Percentiles rank a stretch among this genome's conserved stretches.
Evolutionary conservation across 495 filamentous ascomycete species (phyloP).

Genomic region (Penicillium odoratum): DNA sequence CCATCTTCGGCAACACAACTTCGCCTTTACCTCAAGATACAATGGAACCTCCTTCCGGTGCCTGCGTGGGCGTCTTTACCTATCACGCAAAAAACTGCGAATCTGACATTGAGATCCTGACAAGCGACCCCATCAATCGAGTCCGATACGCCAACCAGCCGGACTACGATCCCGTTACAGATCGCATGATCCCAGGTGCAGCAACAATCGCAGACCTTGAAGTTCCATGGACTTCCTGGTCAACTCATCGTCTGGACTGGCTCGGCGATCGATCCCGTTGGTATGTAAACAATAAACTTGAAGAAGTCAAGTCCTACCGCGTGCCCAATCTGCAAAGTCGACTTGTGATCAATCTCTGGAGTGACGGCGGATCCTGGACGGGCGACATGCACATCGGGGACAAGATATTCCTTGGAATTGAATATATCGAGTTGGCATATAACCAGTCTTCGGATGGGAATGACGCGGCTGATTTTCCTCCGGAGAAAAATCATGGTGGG

Average conservation of each 20-base stretch:
- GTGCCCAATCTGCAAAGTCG: slow-evolving; percentile 59
- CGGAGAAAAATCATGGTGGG: slow-evolving; percentile 17
- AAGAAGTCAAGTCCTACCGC: slow-evolving; percentile 60
- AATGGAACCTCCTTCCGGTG: slow-evolving; percentile 37
- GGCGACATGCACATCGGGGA: slow-evolving; percentile 65
- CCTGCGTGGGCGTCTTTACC: slow-evolving; percentile 72
- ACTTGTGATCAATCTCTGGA: slow-evolving; percentile 74
- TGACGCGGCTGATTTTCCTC: slow-evolving; percentile 1
- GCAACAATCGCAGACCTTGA: slow-evolving; percentile 34
- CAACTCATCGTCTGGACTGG: slow-evolving; percentile 76
- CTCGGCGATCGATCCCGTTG: slow-evolving; percentile 58
- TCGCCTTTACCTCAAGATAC: neutral
- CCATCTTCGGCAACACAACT: neutral
- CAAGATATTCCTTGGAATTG: slow-evolving; percentile 65
- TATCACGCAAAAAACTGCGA: slow-evolving; percentile 64
- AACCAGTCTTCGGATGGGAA: slow-evolving; percentile 44
- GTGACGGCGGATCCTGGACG: slow-evolving; percentile 70
- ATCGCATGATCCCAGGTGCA: slow-evolving; percentile 37
- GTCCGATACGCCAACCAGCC: slow-evolving; percentile 79
- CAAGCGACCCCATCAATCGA: slow-evolving; percentile 51
- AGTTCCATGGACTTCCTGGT: slow-evolving; percentile 63
- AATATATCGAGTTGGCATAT: slow-evolving; percentile 74
- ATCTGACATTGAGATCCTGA: slow-evolving; percentile 76
- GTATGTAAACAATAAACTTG: slow-evolving; percentile 62
- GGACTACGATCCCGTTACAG: slow-evolving; percentile 40